Evolutionary conservation across 495 filamentous ascomycete genomes (phyloP).

Genomic region (Collariella sp.): DNA sequence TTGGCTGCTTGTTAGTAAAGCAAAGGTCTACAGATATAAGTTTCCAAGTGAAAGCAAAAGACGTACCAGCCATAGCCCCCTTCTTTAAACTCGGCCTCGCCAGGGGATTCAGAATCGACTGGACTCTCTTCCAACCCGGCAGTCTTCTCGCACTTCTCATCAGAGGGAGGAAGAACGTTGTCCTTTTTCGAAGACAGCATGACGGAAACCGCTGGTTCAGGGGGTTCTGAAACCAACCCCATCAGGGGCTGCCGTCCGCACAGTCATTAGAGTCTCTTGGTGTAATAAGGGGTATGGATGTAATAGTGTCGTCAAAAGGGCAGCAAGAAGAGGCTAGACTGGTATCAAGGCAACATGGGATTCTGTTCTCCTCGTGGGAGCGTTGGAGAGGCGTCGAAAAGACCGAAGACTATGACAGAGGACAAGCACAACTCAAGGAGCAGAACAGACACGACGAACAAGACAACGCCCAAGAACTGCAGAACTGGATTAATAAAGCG

Average conservation of each 20-base stretch:
- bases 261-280: background rate
- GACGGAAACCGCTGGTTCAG: background rate
- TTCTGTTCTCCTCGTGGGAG: no score
- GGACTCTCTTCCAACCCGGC: slow-evolving; percentile 13
- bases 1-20: background rate
- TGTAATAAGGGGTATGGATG: no score
- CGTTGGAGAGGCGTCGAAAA: no score
- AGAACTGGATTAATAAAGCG: background rate
- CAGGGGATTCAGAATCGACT: slow-evolving; percentile 17
- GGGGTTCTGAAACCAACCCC: background rate
- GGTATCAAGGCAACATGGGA: background rate
- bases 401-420: no score
- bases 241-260: background rate
- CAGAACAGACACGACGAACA: background rate
- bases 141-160: slow-evolving; percentile 12
- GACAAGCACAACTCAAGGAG: no score
- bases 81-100: slow-evolving; percentile 32
- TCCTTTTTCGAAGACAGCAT: background rate
- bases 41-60: background rate
- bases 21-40: background rate
- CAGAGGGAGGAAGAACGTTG: background rate
- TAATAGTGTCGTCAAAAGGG: no score
- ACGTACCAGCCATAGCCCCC: slow-evolving; percentile 41
- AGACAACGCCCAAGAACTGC: background rate
- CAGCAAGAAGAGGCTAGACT: background rate